Evolutionary conservation across 2,329 filamentous ascomycete genomes (phyloP), one percentile per base, ranked within the genome.

Genomic region (Calycina marina): DNA sequence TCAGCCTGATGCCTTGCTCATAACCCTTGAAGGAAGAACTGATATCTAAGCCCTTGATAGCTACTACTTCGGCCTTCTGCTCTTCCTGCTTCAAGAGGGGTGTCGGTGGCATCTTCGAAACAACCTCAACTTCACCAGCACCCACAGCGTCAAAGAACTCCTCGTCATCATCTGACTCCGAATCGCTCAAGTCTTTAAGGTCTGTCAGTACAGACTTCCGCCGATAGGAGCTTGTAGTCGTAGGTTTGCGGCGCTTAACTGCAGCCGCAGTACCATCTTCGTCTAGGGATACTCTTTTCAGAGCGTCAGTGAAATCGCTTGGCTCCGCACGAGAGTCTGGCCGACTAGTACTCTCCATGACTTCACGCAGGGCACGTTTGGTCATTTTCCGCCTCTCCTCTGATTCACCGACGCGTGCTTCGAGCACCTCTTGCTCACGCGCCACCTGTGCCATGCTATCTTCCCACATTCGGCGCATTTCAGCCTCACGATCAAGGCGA

Each of bases 361-460:
- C 84, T 51, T 94, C 86, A 38, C 80, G 81, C 14, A 98, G 66
- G 2, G 85, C 86, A 41, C 78, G 76, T 62, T 93, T 96, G 3
- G 90, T 90, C 41, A 81, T 69, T 53, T 81, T 86, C 36, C 85
- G 72, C 63, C 93, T 96, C 51, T 80, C 71, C 54, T 96, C 88
- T 2, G 85, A 82, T 56, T 93, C 82, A 27, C 82, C 84, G 39
- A 94, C 81, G 36, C 77, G 78, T 20, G 73, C 82, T 52, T 96
- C 84, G 1, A 98, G 67, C 31, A 85, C 72, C 56, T 96, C 90
- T 47, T 98, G 90, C 54, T 98, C 90, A 35, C 74, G 76, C 12
- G 86, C 90, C n/a, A 98, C 80, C 47, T 86, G 77, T 6, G 90
- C 85, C 90, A 98, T 94, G 57, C 86, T 96, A 49, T 98, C 90